phyloP scores from a whole-genome alignment of 495 filamentous ascomycete species.

The Darksidea phi region DNA sequence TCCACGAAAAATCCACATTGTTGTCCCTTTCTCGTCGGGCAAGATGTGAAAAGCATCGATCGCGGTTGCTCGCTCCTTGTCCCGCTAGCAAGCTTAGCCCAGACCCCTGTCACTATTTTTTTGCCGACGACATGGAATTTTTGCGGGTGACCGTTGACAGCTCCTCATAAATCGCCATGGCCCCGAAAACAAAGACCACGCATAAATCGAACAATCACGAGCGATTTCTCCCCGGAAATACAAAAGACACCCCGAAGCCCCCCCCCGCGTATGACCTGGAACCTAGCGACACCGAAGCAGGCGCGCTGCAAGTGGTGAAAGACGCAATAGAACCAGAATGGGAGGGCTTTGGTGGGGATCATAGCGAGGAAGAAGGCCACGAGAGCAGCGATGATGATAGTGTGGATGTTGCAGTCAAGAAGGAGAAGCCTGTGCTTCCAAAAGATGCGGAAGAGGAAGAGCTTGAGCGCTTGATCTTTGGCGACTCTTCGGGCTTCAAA shows the following conservation, averaged over 20 bases:
- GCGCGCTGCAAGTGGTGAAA: background rate
- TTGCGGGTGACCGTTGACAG: background rate
- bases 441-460: conserved; percentile 81
- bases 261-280: background rate
- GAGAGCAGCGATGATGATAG: conserved; percentile 32
- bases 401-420: background rate
- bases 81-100: background rate
- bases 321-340: conserved; percentile 10
- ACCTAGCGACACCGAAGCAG: background rate
- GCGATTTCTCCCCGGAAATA: background rate
- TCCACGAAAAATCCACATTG: background rate
- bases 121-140: background rate
- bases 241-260: background rate
- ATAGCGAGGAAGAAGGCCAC: conserved; percentile 45
- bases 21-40: background rate
- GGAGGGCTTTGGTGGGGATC: conserved; percentile 22
- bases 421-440: conserved; percentile 42
- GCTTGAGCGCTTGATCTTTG: conserved; percentile 82
- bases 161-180: conserved; percentile 2
- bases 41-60: background rate
- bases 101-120: background rate
- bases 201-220: background rate
- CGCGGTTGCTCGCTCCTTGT: background rate
- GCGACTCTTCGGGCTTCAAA: conserved; percentile 76
- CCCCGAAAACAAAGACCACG: conserved; percentile 13